phyloP scores from a whole-genome alignment of 108 stramenopile species.

The Discostella stelligeroides region DNA sequence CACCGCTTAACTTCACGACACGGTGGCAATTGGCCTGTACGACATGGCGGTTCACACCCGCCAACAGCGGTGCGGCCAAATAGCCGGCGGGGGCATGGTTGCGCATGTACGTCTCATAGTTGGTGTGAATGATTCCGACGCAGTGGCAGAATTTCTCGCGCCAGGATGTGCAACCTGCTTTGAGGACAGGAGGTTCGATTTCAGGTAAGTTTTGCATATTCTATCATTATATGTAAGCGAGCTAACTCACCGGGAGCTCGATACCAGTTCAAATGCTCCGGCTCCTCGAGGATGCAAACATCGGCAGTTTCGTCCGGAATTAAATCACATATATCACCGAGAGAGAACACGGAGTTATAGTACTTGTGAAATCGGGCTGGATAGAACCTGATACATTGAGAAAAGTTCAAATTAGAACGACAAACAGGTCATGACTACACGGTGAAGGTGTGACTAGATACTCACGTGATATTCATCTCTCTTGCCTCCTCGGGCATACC shows the following conservation, averaged over 20 bases:
- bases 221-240: conserved; percentile 71
- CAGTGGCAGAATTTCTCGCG: too few species aligned
- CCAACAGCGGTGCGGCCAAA: conserved; percentile 38
- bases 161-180: conserved; percentile 81
- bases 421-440: too few species aligned
- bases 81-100: conserved; percentile 44
- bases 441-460: too few species aligned
- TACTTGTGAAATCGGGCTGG: conserved; percentile 56
- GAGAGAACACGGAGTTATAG: conserved; percentile 68
- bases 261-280: too few species aligned
- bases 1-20: conserved; percentile 71
- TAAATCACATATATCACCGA: too few species aligned
- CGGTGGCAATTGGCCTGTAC: too few species aligned
- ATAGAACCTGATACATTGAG: too few species aligned
- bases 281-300: too few species aligned
- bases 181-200: too few species aligned
- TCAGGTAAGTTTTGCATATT: conserved; percentile 72
- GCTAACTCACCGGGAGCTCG: too few species aligned
- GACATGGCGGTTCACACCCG: conserved; percentile 44
- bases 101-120: conserved; percentile 71
- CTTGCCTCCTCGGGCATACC: conserved; percentile 62
- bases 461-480: conserved; percentile 49
- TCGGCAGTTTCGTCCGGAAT: too few species aligned
- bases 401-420: too few species aligned
- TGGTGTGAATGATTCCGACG: conserved; percentile 89